Percentiles rank a stretch among this genome's conserved stretches.
Conservation (phyloP, 2,329 filamentous ascomycete species). For the Cryphonectria parasitica region DNA sequence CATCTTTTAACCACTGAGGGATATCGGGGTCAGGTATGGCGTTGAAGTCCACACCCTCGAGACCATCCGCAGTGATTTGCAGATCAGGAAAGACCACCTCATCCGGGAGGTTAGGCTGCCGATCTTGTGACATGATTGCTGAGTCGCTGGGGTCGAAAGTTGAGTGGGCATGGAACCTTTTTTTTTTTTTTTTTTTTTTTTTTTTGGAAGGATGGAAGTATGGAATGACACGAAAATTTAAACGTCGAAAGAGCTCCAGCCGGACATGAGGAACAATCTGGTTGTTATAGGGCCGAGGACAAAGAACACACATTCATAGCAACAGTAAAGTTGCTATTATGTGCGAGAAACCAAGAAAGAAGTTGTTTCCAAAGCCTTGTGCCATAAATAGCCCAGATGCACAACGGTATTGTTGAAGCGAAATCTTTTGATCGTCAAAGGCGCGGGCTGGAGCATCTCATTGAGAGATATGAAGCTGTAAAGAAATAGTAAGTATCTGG, state of each 20-base stretch:
- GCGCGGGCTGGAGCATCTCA: no score
- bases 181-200: no score
- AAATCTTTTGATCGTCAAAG: neutral
- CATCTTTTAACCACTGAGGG: neutral
- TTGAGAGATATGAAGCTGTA: neutral
- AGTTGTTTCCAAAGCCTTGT: neutral
- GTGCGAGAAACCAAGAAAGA: neutral
- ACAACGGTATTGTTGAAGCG: neutral
- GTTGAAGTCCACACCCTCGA: constrained; percentile 5
- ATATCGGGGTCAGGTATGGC: neutral
- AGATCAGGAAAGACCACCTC: neutral
- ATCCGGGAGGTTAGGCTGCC: neutral
- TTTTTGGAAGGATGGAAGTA: neutral
- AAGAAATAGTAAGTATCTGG: neutral
- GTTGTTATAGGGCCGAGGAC: neutral
- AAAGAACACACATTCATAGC: neutral
- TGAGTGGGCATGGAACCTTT: neutral
- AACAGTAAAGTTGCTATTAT: neutral
- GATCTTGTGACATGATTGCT: constrained; percentile 4
- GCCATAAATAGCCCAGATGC: neutral
- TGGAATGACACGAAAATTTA: neutral
- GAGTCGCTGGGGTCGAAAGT: neutral
- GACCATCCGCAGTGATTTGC: neutral
- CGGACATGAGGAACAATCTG: neutral
- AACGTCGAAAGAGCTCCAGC: neutral